Evolutionary conservation across 2,329 filamentous ascomycete genomes (phyloP).

Genomic region (Epichloe sibirici): DNA sequence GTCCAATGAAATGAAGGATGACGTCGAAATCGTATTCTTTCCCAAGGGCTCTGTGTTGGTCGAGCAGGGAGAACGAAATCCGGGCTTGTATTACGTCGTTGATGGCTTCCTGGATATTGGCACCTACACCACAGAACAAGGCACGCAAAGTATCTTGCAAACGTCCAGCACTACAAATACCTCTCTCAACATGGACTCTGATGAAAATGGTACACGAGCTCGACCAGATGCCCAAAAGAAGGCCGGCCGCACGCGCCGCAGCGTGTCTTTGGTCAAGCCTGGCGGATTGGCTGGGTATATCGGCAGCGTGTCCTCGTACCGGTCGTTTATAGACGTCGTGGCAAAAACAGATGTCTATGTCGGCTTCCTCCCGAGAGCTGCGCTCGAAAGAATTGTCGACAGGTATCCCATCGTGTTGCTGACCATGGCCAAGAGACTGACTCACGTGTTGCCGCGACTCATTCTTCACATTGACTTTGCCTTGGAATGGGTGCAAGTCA

Average conservation of each 20-base stretch:
- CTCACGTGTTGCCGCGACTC: constrained; percentile 74
- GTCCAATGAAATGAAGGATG: constrained; percentile 72
- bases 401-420: constrained; percentile 82
- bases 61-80: constrained; percentile 93
- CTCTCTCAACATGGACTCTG: constrained; percentile 7
- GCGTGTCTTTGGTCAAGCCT: constrained; percentile 83
- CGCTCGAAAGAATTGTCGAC: constrained; percentile 85
- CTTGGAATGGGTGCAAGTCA: constrained; percentile 94
- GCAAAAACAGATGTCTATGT: constrained; percentile 98
- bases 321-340: constrained; percentile 92
- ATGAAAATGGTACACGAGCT: background rate
- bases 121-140: constrained; percentile 39
- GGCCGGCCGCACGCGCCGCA: constrained; percentile 41
- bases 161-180: constrained; percentile 12
- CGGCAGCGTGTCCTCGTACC: constrained; percentile 84
- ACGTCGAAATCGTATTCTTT: constrained; percentile 95
- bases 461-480: constrained; percentile 97
- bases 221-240: constrained; percentile 19
- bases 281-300: constrained; percentile 91
- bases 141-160: constrained; percentile 22
- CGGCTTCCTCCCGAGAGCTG: constrained; percentile 75
- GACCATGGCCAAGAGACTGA: constrained; percentile 92
- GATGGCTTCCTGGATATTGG: constrained; percentile 94
- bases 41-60: constrained; percentile 89
- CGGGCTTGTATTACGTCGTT: constrained; percentile 92